Conservation (phyloP, 129 eudicot genomes). For the Deinandra increscens region DNA sequence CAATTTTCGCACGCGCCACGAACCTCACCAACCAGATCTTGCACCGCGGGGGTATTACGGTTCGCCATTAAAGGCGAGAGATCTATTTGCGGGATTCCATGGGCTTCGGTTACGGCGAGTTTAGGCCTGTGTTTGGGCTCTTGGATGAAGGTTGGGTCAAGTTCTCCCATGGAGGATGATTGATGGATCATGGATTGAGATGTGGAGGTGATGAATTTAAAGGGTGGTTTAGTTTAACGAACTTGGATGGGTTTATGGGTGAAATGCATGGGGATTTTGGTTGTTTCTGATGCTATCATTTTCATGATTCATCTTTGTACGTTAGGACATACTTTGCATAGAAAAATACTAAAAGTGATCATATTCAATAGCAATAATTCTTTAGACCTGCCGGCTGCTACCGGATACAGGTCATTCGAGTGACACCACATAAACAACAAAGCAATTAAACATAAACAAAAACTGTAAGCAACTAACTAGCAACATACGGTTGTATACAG, state of each 20-base stretch:
- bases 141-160: constrained; percentile 66
- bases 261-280: constrained; percentile 17
- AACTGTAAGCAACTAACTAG: neutral
- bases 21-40: constrained; percentile 35
- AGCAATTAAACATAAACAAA: neutral
- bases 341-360: too few species aligned
- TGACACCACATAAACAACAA: neutral
- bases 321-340: too few species aligned
- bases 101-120: constrained; percentile 41
- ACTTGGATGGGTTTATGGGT: constrained; percentile 15
- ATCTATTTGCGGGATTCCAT: constrained; percentile 56
- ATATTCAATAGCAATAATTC: too few species aligned
- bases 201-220: neutral
- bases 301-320: neutral
- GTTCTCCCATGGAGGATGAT: constrained; percentile 29
- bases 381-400: too few species aligned
- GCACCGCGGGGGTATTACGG: neutral
- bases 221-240: constrained; percentile 7
- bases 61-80: constrained; percentile 31
- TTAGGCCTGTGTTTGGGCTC: constrained; percentile 73
- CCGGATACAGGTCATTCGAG: too few species aligned
- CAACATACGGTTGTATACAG: constrained; percentile 4
- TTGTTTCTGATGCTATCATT: constrained; percentile 29
- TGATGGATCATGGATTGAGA: too few species aligned
- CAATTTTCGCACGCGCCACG: constrained; percentile 50